Base-by-base conservation (phyloP, 805 yeast species). In the Pichia heedii region DNA sequence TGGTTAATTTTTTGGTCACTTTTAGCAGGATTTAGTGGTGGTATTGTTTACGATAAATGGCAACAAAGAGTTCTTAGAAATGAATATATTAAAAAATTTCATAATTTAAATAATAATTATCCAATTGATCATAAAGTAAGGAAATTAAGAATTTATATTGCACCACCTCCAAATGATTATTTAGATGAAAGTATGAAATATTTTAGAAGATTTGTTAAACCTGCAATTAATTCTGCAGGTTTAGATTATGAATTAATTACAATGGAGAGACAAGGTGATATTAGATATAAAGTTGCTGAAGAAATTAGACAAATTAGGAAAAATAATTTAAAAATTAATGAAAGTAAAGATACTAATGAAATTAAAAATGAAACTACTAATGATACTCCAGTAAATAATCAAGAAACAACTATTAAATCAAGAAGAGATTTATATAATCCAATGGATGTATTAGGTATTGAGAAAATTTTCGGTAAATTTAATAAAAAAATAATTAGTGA, bases 111-210 rank as follows among this genome's bases (percentile, higher is more conserved):
- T 37, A 4, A 7, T 10, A 22, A 27, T 9, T 53, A 79, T 36
- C 57, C 60, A 2, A 61, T 78, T 1, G 65, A 74, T 45, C 69
- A 71, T 42, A 54, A 73, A 19, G 86, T 96, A 2, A 72, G 98
- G 46, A 84, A 81, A 52, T 67, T 93, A 38, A 77, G 84, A 2
- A 79, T 93, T 2, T 89, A 81, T 59, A 74, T 89, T 44, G 95
- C 96, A 0, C 98, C 98, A n/a, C 97, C 97, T 9, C 97, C 98
- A 19, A 84, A 85, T 54, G 97, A 90, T 59, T 85, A 77, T 53
- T 64, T 90, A 39, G 93, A 81, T 35, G 81, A 79, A 44, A 77
- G 90, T 11, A 57, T 84, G 62, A 75, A 73, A 48, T 74, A 84
- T 42, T 86, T 89, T 70, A 74, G 86, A 51, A 76, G 80, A 42